Evolutionary conservation across 2,329 filamentous ascomycete species (phyloP).

Genomic region (Phaeosphaeriaceae sp.): DNA sequence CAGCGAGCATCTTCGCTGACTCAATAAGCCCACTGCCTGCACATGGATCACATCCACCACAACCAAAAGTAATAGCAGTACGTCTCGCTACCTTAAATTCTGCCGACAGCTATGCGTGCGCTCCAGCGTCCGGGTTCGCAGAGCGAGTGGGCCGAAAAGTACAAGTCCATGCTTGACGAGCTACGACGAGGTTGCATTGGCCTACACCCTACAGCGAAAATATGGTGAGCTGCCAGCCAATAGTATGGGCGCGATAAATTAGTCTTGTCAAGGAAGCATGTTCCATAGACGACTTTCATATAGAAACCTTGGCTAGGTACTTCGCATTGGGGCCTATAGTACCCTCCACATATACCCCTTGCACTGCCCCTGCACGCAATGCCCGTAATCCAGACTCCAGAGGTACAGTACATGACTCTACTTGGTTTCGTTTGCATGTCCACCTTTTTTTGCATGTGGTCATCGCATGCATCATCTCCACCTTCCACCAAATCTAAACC

Average conservation of each 20-base stretch:
- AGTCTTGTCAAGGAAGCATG: conserved; percentile 18
- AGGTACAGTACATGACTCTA: conserved; percentile 1
- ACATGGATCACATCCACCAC: neutral
- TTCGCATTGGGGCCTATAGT: conserved; percentile 22
- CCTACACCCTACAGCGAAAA: conserved; percentile 9
- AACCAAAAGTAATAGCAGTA: neutral
- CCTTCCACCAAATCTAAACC: conserved; percentile 1
- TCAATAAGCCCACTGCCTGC: too few species aligned
- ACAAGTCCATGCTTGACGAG: conserved; percentile 8
- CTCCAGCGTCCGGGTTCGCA: conserved; percentile 25
- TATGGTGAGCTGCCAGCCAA: conserved; percentile 10
- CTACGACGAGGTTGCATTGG: conserved; percentile 14
- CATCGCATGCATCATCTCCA: conserved; percentile 12
- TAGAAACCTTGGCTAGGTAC: conserved; percentile 21
- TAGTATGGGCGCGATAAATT: conserved; percentile 17
- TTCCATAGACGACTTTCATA: conserved; percentile 24
- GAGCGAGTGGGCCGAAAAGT: conserved; percentile 17
- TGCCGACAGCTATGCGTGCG: conserved; percentile 18
- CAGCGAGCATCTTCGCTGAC: too few species aligned
- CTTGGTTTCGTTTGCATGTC: conserved; percentile 5
- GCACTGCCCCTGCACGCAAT: conserved; percentile 33
- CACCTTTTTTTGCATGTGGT: neutral
- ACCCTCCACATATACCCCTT: conserved; percentile 39
- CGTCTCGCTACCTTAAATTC: conserved; percentile 10
- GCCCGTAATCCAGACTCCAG: conserved; percentile 21